A percentile compares a stretch with the other conserved stretches of the same genome.
Conservation (phyloP, 2,329 filamentous ascomycete species). For the Didymella arachidicola region DNA sequence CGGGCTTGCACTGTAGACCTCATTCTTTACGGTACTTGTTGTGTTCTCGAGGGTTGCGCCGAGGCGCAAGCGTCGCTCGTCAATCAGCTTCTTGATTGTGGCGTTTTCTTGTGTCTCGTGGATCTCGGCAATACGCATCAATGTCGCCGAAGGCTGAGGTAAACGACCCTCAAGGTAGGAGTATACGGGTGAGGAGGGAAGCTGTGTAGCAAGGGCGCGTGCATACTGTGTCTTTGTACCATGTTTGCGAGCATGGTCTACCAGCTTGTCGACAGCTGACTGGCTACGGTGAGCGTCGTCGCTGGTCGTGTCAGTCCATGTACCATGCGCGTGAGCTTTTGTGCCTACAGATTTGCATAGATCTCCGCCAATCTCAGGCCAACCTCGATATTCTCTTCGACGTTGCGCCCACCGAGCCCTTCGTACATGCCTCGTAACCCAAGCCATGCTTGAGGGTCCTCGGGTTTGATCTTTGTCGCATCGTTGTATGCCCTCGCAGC, state of each 20-base stretch:
- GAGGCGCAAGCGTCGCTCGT: conserved; percentile 84
- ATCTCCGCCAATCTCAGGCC: conserved; percentile 77
- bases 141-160: conserved; percentile 79
- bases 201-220: conserved; percentile 74
- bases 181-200: conserved; percentile 85
- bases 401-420: conserved; percentile 71
- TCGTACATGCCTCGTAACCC: conserved; percentile 88
- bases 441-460: conserved; percentile 88
- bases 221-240: conserved; percentile 78
- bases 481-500: conserved; percentile 78
- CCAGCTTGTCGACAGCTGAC: conserved; percentile 78
- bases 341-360: conserved; percentile 61
- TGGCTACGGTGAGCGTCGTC: conserved; percentile 68
- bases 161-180: conserved; percentile 82
- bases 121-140: conserved; percentile 82
- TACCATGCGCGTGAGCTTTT: neutral
- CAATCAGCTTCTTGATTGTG: conserved; percentile 87
- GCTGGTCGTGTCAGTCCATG: conserved; percentile 42
- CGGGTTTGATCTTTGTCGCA: conserved; percentile 74
- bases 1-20: conserved; percentile 77
- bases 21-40: conserved; percentile 83
- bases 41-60: conserved; percentile 86
- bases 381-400: conserved; percentile 77
- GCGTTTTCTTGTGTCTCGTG: conserved; percentile 87
- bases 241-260: conserved; percentile 74